A percentile compares a stretch with the other conserved stretches of the same genome.
Conservation (phyloP, 2,329 filamentous ascomycete species). For the Moelleriella libera region DNA sequence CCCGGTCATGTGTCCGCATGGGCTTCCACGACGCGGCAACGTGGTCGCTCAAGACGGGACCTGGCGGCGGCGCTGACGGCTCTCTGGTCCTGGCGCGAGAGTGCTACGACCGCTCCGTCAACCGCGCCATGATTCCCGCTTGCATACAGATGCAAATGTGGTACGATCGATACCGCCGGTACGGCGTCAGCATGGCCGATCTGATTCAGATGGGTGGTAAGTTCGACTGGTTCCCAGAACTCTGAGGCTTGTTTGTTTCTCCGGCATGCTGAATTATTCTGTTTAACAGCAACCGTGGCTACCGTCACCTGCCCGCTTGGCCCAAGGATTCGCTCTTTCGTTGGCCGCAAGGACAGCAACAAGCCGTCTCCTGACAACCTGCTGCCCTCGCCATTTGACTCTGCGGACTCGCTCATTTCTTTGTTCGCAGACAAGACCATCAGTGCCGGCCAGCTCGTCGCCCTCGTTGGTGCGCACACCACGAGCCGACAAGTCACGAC, state of each 20-base stretch:
- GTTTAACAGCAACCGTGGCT: conserved; percentile 17
- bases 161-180: conserved; percentile 22
- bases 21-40: conserved; percentile 30
- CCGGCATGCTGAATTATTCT: background rate
- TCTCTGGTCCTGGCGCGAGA: conserved; percentile 22
- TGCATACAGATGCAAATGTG: conserved; percentile 21
- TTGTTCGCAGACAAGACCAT: conserved; percentile 38
- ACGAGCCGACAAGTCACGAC: conserved; percentile 30
- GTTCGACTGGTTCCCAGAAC: background rate
- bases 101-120: conserved; percentile 21
- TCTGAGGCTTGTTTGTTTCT: background rate
- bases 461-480: conserved; percentile 38
- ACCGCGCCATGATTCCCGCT: conserved; percentile 29
- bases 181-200: conserved; percentile 32
- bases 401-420: conserved; percentile 26
- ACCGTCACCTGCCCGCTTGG: conserved; percentile 27
- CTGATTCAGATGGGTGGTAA: conserved; percentile 35
- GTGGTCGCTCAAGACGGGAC: conserved; percentile 13
- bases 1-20: conserved; percentile 24
- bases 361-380: conserved; percentile 22
- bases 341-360: conserved; percentile 31
- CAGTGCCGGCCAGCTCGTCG: conserved; percentile 28
- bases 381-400: conserved; percentile 24
- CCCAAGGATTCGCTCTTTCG: conserved; percentile 31
- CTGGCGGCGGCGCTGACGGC: conserved; percentile 27